Evolutionary conservation across 805 yeast species (phyloP), one percentile per base, ranked within the genome.

Genomic region (Kazachstania africana): DNA sequence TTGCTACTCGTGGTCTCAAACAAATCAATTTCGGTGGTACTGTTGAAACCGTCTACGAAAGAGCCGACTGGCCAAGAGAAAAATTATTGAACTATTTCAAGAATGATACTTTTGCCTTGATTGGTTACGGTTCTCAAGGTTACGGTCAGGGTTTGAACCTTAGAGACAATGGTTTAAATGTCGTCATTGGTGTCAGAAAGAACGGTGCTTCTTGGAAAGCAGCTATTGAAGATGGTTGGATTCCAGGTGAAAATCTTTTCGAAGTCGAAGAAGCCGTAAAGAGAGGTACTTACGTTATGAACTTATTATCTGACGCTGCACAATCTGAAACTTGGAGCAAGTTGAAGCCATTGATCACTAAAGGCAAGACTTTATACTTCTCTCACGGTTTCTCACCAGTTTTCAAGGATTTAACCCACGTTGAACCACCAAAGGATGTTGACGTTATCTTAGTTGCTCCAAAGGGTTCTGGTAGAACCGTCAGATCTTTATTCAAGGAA

Each of bases 381-480:
- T 81, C 98, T 44, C 98, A 91, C 72, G 98, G 98, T 60, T 91
- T 91, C 83, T 87, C 96, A 35, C 97, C 97, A 59, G 96, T 91
- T 41, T 91, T 91, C 88, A 84, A 85, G 71, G 85, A 85, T 54
- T 78, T 88, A 67, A 91, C 98, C 62, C 71, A 87, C 57, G 98
- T 91, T 55, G 95, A 76, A 55, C 79, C 95, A 56, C 98, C 98
- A 70, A 66, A 68, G 48, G 81, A 88, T 68, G 74, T 91, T 48
- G 98, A 91, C 59, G 96, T 87, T 49, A 91, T 91, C 69, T 74
- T 91, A 60, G 98, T 88, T 59, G 98, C 98, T 65, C 98, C 98
- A 70, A 91, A 91, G 81, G 98, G 98, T 63, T 88, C 97, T 44
- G 98, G 98, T 70, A 85, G 98, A 75, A 91, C 98, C 53, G 98